phyloP scores from a whole-genome alignment of 495 filamentous ascomycete species.

The Tuber melanosporum region DNA sequence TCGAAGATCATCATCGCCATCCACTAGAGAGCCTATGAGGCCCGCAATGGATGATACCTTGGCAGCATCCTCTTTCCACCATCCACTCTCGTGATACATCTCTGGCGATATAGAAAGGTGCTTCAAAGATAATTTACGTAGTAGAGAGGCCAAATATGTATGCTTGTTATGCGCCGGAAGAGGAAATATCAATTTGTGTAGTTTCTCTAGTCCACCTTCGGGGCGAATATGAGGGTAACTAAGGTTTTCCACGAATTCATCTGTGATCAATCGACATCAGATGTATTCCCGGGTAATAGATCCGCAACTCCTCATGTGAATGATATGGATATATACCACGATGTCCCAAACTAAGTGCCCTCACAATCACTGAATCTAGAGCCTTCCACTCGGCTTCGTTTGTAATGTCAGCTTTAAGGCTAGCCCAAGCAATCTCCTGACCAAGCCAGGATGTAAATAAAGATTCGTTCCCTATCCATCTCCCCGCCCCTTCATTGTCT shows the following conservation, averaged over 20 bases:
- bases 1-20: conserved; percentile 43
- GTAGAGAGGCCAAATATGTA: conserved; percentile 32
- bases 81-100: conserved; percentile 29
- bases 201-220: conserved; percentile 31
- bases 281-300: background rate
- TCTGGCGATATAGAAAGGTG: conserved; percentile 44
- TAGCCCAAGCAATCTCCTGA: conserved; percentile 25
- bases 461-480: conserved; percentile 62
- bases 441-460: conserved; percentile 71
- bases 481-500: conserved; percentile 34
- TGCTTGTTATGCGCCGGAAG: conserved; percentile 35
- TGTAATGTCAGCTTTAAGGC: conserved; percentile 48
- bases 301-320: background rate
- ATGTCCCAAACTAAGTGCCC: conserved; percentile 66
- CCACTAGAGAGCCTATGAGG: conserved; percentile 45
- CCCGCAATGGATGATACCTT: conserved; percentile 49
- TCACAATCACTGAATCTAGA: conserved; percentile 57
- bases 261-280: conserved; percentile 46
- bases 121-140: conserved; percentile 37
- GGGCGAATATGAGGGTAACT: conserved; percentile 23
- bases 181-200: conserved; percentile 28
- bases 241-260: conserved; percentile 49
- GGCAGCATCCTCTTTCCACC: conserved; percentile 43
- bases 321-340: conserved; percentile 50
- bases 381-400: conserved; percentile 50